Conservation (phyloP, 2,329 filamentous ascomycete genomes). For the Atkinsonella texensis region DNA sequence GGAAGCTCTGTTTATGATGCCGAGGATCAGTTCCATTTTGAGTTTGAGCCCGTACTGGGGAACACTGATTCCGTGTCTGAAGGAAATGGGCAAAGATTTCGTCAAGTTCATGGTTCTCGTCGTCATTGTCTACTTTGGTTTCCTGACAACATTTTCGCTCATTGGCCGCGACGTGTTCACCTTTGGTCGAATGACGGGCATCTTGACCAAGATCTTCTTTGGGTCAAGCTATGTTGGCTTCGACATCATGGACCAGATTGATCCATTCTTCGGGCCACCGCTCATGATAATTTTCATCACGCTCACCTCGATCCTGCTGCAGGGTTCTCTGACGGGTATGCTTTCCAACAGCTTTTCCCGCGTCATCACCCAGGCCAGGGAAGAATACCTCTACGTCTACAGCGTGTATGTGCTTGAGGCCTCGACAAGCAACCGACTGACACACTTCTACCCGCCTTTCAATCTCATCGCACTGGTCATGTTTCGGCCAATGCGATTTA, state of each 20-base stretch:
- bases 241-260: constrained; percentile 49
- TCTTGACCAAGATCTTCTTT: constrained; percentile 71
- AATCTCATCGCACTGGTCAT: constrained; percentile 63
- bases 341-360: constrained; percentile 63
- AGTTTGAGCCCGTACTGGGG: constrained; percentile 86
- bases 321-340: constrained; percentile 68
- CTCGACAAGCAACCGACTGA: constrained; percentile 55
- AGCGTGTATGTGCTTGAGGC: constrained; percentile 53
- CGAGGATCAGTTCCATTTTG: constrained; percentile 75
- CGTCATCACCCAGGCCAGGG: constrained; percentile 50
- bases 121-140: constrained; percentile 72
- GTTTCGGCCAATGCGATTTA: constrained; percentile 59
- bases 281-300: constrained; percentile 64
- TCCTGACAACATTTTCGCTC: constrained; percentile 75
- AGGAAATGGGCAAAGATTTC: constrained; percentile 92
- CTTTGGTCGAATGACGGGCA: constrained; percentile 58
- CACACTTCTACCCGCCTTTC: constrained; percentile 58
- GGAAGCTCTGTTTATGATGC: constrained; percentile 82
- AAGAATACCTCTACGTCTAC: constrained; percentile 72
- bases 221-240: constrained; percentile 67
- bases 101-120: constrained; percentile 73
- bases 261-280: constrained; percentile 45
- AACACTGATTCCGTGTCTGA: constrained; percentile 77
- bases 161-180: constrained; percentile 60
- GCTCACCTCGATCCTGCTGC: constrained; percentile 65